These are phyloP conservation scores for Phytophthora tentaculata DNA, from an alignment of 352 stramenopile genomes.

Conservation along the genomic window DNA sequence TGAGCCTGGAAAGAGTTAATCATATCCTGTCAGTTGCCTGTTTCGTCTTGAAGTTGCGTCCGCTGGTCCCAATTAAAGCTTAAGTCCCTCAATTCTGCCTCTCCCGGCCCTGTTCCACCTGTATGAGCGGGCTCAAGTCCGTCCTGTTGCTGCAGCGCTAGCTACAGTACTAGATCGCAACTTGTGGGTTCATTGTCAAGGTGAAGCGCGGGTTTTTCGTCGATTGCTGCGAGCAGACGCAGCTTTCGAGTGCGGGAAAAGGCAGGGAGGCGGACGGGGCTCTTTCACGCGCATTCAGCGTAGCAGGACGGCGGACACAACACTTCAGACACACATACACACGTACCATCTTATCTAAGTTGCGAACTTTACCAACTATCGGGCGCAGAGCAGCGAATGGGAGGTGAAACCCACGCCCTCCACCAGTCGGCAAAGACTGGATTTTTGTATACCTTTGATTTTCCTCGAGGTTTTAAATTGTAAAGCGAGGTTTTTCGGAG, in stretches of 20 bases:
- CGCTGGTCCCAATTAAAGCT: neutral
- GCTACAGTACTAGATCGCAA: conserved; percentile 20
- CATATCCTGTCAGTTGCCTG: conserved; percentile 18
- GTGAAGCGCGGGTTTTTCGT: neutral
- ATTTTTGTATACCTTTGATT: neutral
- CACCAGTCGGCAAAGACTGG: conserved; percentile 44
- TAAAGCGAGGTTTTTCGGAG: neutral
- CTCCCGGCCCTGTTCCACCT: conserved; percentile 4
- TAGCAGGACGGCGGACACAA: conserved; percentile 1
- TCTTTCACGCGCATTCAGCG: neutral
- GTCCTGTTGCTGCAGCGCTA: conserved; percentile 11
- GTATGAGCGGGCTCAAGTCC: conserved; percentile 5
- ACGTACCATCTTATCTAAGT: conserved; percentile 48
- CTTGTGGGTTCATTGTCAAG: conserved; percentile 14
- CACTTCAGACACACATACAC: conserved; percentile 3
- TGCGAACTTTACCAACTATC: conserved; percentile 53
- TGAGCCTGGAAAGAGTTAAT: conserved; percentile 44
- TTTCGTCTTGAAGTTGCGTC: neutral
- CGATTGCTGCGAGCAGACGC: neutral
- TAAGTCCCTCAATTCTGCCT: conserved; percentile 20
- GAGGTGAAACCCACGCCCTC: conserved; percentile 48
- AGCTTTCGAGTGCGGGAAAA: conserved; percentile 7
- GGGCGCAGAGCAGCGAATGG: conserved; percentile 36
- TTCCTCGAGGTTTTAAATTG: conserved; percentile 37
- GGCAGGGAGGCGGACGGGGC: conserved; percentile 1